Percentiles rank a stretch among this genome's conserved stretches.
These are phyloP conservation scores for Angophora floribunda DNA, from an alignment of 345 rosid genomes.

Conservation along the genomic window DNA sequence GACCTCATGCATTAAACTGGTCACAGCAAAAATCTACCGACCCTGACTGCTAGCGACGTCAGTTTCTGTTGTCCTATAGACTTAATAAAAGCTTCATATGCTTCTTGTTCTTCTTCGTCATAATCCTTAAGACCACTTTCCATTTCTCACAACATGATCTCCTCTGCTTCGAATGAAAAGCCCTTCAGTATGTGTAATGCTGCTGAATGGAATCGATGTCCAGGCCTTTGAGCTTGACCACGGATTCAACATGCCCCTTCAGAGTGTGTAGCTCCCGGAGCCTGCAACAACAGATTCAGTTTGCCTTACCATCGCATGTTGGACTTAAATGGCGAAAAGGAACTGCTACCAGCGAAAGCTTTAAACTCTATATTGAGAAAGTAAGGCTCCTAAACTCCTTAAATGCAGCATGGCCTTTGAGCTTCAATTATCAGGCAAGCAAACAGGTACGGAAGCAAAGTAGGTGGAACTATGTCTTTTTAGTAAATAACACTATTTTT, in stretches of 20 bases:
- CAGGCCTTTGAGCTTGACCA: conserved; percentile 78
- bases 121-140: background rate
- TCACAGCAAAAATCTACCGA: background rate
- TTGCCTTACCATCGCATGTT: background rate
- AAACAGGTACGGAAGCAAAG: background rate
- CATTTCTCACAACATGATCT: background rate
- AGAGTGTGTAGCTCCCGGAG: conserved; percentile 65
- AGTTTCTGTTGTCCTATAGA: background rate
- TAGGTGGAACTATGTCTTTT: background rate
- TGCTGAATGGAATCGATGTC: conserved; percentile 81
- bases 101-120: conserved; percentile 16
- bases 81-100: background rate
- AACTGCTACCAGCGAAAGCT: background rate
- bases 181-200: conserved; percentile 43
- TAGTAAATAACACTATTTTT: background rate
- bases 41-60: background rate
- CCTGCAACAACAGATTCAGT: conserved; percentile 17
- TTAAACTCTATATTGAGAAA: background rate
- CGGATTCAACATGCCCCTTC: conserved; percentile 83
- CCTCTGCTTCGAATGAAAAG: conserved; percentile 4
- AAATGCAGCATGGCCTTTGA: background rate
- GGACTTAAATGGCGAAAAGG: background rate
- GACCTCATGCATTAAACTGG: background rate
- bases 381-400: background rate
- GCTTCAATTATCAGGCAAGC: background rate